These are phyloP conservation scores for Neofusicoccum laricinum DNA, from an alignment of 2,329 filamentous ascomycete genomes.

Conservation along the genomic window DNA sequence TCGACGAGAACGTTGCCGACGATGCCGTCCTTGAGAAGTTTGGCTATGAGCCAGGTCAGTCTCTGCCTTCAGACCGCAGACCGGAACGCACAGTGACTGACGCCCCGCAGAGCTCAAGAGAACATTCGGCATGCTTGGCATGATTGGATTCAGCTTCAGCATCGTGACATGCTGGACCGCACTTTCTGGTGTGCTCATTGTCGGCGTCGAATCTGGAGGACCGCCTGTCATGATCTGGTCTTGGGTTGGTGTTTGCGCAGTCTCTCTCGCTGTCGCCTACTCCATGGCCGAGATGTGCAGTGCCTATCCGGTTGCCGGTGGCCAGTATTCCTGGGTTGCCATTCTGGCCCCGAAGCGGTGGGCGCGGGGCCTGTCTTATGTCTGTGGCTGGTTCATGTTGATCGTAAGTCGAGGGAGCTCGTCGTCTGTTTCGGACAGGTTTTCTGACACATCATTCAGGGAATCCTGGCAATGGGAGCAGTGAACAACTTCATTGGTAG, in stretches of 20 bases:
- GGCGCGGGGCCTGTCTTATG: conserved; percentile 36
- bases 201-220: conserved; percentile 55
- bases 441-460: not conserved
- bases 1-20: conserved; percentile 23
- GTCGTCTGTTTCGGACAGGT: not conserved
- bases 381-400: conserved; percentile 40
- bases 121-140: conserved; percentile 54
- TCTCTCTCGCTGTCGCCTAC: conserved; percentile 54
- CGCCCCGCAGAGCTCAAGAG: conserved; percentile 52
- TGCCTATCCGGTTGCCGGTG: conserved; percentile 54
- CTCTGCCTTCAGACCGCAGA: not conserved
- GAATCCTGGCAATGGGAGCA: conserved; percentile 52
- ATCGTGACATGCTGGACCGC: conserved; percentile 60
- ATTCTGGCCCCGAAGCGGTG: conserved; percentile 49
- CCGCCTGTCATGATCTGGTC: conserved; percentile 60
- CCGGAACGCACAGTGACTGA: not conserved
- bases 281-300: conserved; percentile 59
- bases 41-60: conserved; percentile 39
- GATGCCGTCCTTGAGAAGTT: conserved; percentile 40
- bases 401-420: conserved; percentile 17
- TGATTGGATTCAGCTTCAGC: conserved; percentile 59
- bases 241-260: conserved; percentile 53
- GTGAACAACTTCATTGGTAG: conserved; percentile 51
- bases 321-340: conserved; percentile 59
- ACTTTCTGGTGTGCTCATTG: conserved; percentile 54